These are phyloP conservation scores for Fusarium mundagurra DNA, from an alignment of 2,329 filamentous ascomycete species.

Conservation along the genomic window DNA sequence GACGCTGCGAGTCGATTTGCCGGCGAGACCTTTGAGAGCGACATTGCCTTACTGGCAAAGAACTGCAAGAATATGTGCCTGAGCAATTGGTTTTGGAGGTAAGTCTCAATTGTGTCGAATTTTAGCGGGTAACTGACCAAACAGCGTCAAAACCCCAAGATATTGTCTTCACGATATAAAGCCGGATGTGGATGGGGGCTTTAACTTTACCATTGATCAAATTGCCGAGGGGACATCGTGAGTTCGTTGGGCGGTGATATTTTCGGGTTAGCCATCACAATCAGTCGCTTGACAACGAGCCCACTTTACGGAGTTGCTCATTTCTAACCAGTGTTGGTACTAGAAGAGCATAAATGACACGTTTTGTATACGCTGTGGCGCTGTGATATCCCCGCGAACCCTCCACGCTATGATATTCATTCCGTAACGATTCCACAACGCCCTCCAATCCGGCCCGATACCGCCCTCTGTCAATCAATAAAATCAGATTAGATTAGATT, in stretches of 20 bases:
- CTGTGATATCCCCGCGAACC: neutral
- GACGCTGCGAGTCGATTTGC: neutral
- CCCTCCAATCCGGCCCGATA: neutral
- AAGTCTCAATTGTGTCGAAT: neutral
- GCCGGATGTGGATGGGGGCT: neutral
- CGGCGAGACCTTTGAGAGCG: neutral
- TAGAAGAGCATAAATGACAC: neutral
- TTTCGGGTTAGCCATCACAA: neutral
- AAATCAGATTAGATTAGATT: conserved; percentile 39
- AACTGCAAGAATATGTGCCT: neutral
- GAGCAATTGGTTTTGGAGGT: neutral
- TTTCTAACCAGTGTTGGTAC: neutral
- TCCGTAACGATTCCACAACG: neutral
- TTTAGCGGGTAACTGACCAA: neutral
- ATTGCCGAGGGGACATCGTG: neutral
- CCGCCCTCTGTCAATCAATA: neutral
- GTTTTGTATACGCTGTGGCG: neutral
- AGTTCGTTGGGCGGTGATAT: neutral
- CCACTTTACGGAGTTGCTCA: neutral
- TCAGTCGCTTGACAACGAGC: neutral
- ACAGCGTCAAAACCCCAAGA: neutral
- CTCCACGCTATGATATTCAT: neutral
- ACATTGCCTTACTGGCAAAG: neutral
- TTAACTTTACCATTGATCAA: neutral
- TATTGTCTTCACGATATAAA: neutral